Evolutionary conservation across 2,329 filamentous ascomycete genomes (phyloP), one percentile per base, ranked within the genome.

Genomic region (Fusarium protoensiforme): DNA sequence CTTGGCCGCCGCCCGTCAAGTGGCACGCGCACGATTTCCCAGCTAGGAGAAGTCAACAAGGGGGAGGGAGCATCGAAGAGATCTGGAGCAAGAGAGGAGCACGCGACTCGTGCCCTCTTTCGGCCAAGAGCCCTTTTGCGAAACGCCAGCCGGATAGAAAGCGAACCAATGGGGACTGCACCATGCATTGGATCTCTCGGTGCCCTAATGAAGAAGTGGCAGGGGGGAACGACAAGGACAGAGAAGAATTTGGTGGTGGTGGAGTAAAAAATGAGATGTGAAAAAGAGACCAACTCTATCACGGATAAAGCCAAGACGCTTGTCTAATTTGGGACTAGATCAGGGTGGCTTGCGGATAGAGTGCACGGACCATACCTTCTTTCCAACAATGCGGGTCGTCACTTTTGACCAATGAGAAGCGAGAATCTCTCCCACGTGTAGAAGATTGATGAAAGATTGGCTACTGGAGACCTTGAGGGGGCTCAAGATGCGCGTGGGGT

Each of bases 21-120:
- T 20, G 11, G 38, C 61, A 64, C 51, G 29, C 38, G 51, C 51
- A 38, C 36, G 11, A 27, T 51, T 61, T 36, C 41, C 59, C 20
- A 16, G 48, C 38, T 2, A 7, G 41, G 39, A 20, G 58, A 61
- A 61, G 41, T 46, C 41, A 14, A 14, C 7, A 24, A 46, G 22
- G 41, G 41, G 13, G 9, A 11, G 11, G 6, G 31, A 22, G 57
- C 9, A 43, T 22, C 29, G 20, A 20, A 56, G 29, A 61, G 61
- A 64, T 41, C 38, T 41, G 36, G n/a, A 24, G 33, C 10, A 27
- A 38, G 38, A 48, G 27, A 16, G 48, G 43, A 61, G 57, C 74
- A 77, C 75, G 68, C 75, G 75, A 77, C 59, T 71, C 61, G 48
- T 75, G 54, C 4, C 75, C 63, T 59, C n/a, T 65, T 74, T 31